phyloP scores from a whole-genome alignment of 208 protist species.

The Angomonas deanei region DNA sequence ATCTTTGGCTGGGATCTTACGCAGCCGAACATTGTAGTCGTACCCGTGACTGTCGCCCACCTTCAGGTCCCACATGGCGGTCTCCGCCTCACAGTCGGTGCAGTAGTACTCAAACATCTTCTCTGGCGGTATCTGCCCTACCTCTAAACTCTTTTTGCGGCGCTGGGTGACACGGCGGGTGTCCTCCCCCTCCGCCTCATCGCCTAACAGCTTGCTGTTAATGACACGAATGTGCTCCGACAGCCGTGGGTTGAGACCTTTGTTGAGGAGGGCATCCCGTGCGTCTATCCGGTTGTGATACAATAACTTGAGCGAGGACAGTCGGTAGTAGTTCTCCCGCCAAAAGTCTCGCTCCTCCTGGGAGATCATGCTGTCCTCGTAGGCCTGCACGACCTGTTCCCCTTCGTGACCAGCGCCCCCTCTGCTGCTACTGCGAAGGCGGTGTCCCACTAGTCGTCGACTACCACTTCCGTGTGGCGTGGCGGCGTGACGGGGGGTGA shows the following conservation, averaged over 20 bases:
- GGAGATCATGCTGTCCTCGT: constrained; percentile 22
- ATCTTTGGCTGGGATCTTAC: constrained; percentile 54
- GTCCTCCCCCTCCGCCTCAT: constrained; percentile 10
- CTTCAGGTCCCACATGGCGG: constrained; percentile 43
- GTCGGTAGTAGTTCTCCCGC: constrained; percentile 65
- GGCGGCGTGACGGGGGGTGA: constrained; percentile 8
- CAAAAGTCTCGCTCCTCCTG: constrained; percentile 79
- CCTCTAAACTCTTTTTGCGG: background rate
- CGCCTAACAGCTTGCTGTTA: constrained; percentile 17
- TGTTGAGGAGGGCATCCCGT: constrained; percentile 25
- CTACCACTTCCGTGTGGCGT: background rate
- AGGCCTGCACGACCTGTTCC: background rate
- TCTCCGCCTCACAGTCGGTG: constrained; percentile 71
- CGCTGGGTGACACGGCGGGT: background rate
- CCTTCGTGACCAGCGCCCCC: background rate
- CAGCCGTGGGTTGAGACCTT: constrained; percentile 15
- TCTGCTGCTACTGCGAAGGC: background rate
- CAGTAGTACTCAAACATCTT: constrained; percentile 82
- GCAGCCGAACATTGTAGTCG: constrained; percentile 63
- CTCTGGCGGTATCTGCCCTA: constrained; percentile 33
- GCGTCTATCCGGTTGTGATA: constrained; percentile 73
- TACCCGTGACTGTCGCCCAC: constrained; percentile 65
- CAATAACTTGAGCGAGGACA: constrained; percentile 50
- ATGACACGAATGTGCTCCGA: constrained; percentile 37
- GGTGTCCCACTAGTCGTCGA: background rate